A percentile compares a stretch with the other conserved stretches of the same genome.
These are phyloP conservation scores for Lepidium aucheri DNA, from an alignment of 345 rosid genomes.

Conservation along the genomic window DNA sequence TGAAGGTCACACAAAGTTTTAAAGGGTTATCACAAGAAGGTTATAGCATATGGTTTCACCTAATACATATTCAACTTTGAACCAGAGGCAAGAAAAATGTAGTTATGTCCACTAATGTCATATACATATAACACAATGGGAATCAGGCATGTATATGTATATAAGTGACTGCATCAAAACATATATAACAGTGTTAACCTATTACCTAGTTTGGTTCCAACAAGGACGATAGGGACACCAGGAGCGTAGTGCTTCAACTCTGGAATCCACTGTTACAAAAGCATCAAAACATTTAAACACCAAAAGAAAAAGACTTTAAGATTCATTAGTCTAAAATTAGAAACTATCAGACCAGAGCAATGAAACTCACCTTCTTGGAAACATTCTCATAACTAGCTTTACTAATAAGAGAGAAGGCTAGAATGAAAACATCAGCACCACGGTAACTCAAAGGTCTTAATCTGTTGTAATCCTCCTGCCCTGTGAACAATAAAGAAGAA, in stretches of 20 bases:
- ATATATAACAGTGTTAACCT: not conserved
- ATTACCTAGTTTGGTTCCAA: constrained; percentile 93
- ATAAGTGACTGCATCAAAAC: not conserved
- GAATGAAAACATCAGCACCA: constrained; percentile 91
- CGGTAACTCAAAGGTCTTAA: constrained; percentile 89
- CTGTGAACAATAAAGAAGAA: constrained; percentile 27
- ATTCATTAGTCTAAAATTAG: not conserved
- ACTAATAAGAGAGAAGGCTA: constrained; percentile 91
- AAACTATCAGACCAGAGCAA: not conserved
- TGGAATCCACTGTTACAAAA: constrained; percentile 77
- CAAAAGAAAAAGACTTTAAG: not conserved
- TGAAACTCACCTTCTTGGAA: constrained; percentile 58
- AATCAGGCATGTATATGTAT: not conserved
- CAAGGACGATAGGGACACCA: constrained; percentile 82
- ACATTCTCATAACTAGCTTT: constrained; percentile 98
- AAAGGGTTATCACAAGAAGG: not conserved
- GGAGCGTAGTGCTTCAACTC: constrained; percentile 92
- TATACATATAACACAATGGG: not conserved
- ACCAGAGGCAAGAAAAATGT: not conserved
- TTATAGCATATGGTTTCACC: not conserved
- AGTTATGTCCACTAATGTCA: not conserved
- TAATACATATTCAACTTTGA: not conserved
- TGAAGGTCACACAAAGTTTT: not conserved
- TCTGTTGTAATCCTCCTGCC: constrained; percentile 88
- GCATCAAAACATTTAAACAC: not conserved